Evolutionary conservation across 176 grass and related monocot genomes (phyloP).

Genomic region (Oryza meyeriana): DNA sequence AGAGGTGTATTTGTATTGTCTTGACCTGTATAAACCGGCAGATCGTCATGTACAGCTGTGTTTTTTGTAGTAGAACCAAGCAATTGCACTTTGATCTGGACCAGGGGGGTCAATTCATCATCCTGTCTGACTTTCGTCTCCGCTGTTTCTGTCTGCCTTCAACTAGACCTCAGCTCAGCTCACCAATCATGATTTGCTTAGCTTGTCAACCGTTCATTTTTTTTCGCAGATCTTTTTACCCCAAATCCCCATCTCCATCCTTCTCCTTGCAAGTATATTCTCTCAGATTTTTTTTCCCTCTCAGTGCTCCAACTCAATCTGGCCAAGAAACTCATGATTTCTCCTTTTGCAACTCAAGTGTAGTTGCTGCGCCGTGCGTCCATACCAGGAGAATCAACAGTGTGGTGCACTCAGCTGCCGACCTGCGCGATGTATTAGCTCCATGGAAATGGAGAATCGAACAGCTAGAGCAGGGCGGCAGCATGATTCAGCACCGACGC

Average conservation of each 20-base stretch:
- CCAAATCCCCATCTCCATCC: background rate
- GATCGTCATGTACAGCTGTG: background rate
- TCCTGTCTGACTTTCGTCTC: background rate
- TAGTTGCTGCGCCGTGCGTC: background rate
- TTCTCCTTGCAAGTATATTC: background rate
- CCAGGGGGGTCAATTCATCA: background rate
- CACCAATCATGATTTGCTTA: background rate
- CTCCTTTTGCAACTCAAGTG: background rate
- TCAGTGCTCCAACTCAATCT: background rate
- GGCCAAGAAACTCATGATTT: background rate
- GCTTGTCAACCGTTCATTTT: background rate
- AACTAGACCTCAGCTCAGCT: background rate
- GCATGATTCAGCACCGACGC: conserved; percentile 20
- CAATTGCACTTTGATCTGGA: background rate
- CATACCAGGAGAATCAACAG: background rate
- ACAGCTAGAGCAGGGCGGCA: background rate
- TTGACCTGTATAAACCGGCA: background rate
- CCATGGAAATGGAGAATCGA: background rate
- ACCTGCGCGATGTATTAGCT: too few species aligned
- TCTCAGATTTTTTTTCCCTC: background rate
- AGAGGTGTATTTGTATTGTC: background rate
- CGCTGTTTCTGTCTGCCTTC: background rate
- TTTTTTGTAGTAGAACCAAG: background rate
- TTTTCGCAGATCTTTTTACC: background rate
- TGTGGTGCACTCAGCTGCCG: background rate